Evolutionary conservation across 1,284 basidiomycete genomes (phyloP).

Genomic region (Marasmius oreades): DNA sequence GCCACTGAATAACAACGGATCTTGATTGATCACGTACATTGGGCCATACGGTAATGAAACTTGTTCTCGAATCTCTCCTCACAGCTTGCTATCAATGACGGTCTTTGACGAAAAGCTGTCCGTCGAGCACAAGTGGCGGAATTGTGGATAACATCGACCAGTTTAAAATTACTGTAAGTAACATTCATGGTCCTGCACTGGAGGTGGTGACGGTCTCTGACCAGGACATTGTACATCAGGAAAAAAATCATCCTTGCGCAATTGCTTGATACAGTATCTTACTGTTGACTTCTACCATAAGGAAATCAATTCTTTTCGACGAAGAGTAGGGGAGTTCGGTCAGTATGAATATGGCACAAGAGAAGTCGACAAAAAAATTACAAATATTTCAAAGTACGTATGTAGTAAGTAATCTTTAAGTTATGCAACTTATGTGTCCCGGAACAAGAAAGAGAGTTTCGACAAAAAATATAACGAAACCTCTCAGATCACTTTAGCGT

Average conservation of each 20-base stretch:
- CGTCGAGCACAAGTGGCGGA: too few relatives aligned
- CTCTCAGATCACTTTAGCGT: not conserved
- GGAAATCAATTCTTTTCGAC: not conserved
- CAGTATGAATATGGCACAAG: not conserved
- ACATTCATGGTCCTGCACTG: too few relatives aligned
- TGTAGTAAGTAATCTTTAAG: not conserved
- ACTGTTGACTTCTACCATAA: not conserved
- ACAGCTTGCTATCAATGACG: too few relatives aligned
- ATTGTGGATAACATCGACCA: too few relatives aligned
- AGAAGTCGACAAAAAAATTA: not conserved
- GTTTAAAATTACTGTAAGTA: too few relatives aligned
- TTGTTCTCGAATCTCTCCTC: too few relatives aligned
- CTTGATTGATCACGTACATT: too few relatives aligned
- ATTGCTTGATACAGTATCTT: not conserved
- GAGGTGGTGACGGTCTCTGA: too few relatives aligned
- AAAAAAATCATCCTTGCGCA: not conserved
- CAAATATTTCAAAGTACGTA: not conserved
- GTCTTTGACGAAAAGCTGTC: too few relatives aligned
- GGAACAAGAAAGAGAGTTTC: not conserved
- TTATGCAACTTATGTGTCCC: not conserved
- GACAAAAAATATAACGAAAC: not conserved
- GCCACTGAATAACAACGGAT: too few relatives aligned
- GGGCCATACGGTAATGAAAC: too few relatives aligned
- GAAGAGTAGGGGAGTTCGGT: not conserved
- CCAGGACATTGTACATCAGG: too few relatives aligned